Evolutionary conservation across 441 rosid species (phyloP), one percentile per base, ranked within the genome.

Genomic region (Gossypium trilobum): DNA sequence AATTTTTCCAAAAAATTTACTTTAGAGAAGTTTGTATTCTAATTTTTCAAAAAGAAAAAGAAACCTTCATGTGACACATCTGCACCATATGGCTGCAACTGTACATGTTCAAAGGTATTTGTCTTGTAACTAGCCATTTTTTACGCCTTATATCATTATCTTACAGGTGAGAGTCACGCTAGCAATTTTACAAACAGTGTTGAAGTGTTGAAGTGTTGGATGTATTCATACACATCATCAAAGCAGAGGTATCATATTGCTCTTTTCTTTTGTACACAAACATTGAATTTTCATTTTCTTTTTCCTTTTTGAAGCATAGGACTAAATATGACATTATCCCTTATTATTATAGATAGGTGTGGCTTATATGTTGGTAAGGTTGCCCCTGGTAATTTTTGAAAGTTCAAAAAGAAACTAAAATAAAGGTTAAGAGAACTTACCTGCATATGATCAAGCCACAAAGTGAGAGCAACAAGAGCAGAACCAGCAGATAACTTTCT

Each of bases 361-460:
- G 14, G 16, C 20, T 27, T 68, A 17, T 68, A 68, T 52, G 16
- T 29, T 29, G 31, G 8, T 68, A 68, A 10, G 46, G 33, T 17
- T 19, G 20, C 48, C 54, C 17, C 48, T 52, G 22, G 5, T 9
- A 25, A 17, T 51, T 27, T 51, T 9, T 42, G 50, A 51, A 51
- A 68, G 20, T 27, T 71, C 44, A 58, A 59, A n/a, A 39, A 20
- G 55, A 51, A 73, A 31, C 22, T 19, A 27, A 1, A 19, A 44
- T 9, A 56, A 67, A 72, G 60, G 68, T 76, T 66, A 71, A 72
- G 73, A 55, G 63, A 77, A 74, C 76, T 81, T 83, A 82, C 99
- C 97, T 94, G 97, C 99, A 94, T 92, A 78, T 80, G 88, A 73
- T 94, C 97, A 72, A 94, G 97, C 97, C 99, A 94, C 73, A 92